These are phyloP conservation scores for Coprinopsis sp. DNA, from an alignment of 768 basidiomycete species.

Conservation along the genomic window DNA sequence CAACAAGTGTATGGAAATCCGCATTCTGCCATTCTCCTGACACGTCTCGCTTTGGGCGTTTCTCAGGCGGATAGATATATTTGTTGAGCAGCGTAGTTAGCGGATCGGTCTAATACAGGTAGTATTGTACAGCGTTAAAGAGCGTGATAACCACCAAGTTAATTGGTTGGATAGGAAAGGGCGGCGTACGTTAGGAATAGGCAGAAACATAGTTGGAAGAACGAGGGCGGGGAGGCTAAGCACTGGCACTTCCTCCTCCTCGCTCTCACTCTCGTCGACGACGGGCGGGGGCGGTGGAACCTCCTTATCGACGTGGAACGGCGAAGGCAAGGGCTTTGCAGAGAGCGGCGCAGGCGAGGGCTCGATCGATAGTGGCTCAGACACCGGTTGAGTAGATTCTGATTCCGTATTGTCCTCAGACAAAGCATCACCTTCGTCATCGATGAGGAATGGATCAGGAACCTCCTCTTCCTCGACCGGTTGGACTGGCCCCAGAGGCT, in stretches of 20 bases:
- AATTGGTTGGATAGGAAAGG: constrained; percentile 45
- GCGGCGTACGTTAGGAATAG: constrained; percentile 83
- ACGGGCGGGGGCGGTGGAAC: constrained; percentile 43
- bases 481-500: background rate
- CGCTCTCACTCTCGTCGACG: constrained; percentile 19
- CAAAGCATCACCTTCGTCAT: constrained; percentile 44
- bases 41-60: constrained; percentile 67
- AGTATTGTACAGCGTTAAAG: constrained; percentile 42
- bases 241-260: constrained; percentile 50
- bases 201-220: constrained; percentile 75
- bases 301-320: constrained; percentile 53
- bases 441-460: constrained; percentile 60
- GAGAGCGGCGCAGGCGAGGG: constrained; percentile 18
- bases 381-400: constrained; percentile 22
- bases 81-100: constrained; percentile 77
- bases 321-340: constrained; percentile 7
- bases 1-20: constrained; percentile 78
- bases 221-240: constrained; percentile 67
- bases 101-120: constrained; percentile 69
- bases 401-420: constrained; percentile 31
- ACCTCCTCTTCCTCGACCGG: constrained; percentile 39
- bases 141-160: constrained; percentile 58
- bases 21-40: constrained; percentile 67
- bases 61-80: constrained; percentile 75
- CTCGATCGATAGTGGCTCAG: constrained; percentile 9